Conservation (phyloP, 176 grass and related monocot species). For the Carex cristatella region DNA sequence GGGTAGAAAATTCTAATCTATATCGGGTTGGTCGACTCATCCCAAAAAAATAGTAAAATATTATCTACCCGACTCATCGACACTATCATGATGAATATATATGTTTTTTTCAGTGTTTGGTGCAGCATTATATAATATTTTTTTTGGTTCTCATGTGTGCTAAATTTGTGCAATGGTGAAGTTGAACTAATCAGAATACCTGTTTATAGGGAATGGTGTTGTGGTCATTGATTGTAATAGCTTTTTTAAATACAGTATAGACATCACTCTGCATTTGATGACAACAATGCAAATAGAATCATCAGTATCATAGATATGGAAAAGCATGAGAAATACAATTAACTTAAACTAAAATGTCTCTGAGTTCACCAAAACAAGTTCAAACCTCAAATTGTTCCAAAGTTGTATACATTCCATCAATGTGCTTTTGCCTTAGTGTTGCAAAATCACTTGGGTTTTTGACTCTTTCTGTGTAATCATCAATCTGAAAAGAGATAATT, state of each 20-base stretch:
- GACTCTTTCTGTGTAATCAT: constrained; percentile 35
- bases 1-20: too few relatives aligned
- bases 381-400: constrained; percentile 40
- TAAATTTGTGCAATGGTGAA: background rate
- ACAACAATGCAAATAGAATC: background rate
- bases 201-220: constrained; percentile 30
- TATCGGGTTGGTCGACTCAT: too few relatives aligned
- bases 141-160: background rate
- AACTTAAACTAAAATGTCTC: background rate
- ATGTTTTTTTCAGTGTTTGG: too few relatives aligned
- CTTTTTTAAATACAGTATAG: constrained; percentile 31
- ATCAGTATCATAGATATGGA: background rate
- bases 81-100: too few relatives aligned
- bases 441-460: constrained; percentile 39
- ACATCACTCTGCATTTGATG: constrained; percentile 31
- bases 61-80: too few relatives aligned
- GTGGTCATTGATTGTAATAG: constrained; percentile 21
- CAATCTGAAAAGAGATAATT: constrained; percentile 13
- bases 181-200: background rate
- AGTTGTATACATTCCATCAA: constrained; percentile 33
- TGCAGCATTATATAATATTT: too few relatives aligned
- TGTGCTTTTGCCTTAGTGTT: constrained; percentile 37
- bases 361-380: background rate
- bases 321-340: background rate
- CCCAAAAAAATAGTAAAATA: too few relatives aligned